Evolutionary conservation across 345 rosid species (phyloP).

Genomic region (Capsella bursapastoris): DNA sequence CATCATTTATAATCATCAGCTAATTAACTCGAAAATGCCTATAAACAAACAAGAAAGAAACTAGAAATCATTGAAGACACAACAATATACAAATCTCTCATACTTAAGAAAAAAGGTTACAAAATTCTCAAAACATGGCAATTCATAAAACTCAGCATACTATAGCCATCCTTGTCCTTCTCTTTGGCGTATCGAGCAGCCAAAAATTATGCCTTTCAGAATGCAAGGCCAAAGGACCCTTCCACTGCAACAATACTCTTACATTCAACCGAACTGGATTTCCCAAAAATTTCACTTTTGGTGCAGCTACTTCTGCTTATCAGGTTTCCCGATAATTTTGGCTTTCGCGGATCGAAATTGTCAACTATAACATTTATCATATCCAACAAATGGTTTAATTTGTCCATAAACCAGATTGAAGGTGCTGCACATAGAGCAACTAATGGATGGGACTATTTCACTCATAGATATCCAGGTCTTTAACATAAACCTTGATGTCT

Average conservation of each 20-base stretch:
- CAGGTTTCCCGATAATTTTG: slow-evolving; percentile 5
- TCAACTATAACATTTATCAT: background rate
- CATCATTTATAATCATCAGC: slow-evolving; percentile 1
- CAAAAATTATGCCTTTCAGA: slow-evolving; percentile 13
- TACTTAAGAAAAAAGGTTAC: background rate
- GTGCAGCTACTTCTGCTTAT: slow-evolving; percentile 36
- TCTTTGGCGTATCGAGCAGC: slow-evolving; percentile 3
- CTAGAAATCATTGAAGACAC: background rate
- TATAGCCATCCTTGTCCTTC: slow-evolving; percentile 1
- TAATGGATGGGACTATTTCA: slow-evolving; percentile 32
- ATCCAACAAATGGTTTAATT: background rate
- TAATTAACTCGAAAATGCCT: background rate
- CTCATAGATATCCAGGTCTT: slow-evolving; percentile 35
- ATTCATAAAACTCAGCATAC: slow-evolving; percentile 14
- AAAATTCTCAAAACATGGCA: slow-evolving; percentile 1
- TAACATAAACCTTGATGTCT: background rate
- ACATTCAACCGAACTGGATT: slow-evolving; percentile 26
- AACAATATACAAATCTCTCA: too few species aligned
- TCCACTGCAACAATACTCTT: slow-evolving; percentile 20
- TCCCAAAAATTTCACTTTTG: slow-evolving; percentile 23
- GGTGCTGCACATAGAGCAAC: slow-evolving; percentile 32
- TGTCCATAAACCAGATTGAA: background rate
- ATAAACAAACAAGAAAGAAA: background rate
- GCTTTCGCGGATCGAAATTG: background rate
- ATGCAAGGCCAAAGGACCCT: slow-evolving; percentile 32